Base-by-base conservation (phyloP, 1,139 yeast species). In the Candida sanyaensis region DNA sequence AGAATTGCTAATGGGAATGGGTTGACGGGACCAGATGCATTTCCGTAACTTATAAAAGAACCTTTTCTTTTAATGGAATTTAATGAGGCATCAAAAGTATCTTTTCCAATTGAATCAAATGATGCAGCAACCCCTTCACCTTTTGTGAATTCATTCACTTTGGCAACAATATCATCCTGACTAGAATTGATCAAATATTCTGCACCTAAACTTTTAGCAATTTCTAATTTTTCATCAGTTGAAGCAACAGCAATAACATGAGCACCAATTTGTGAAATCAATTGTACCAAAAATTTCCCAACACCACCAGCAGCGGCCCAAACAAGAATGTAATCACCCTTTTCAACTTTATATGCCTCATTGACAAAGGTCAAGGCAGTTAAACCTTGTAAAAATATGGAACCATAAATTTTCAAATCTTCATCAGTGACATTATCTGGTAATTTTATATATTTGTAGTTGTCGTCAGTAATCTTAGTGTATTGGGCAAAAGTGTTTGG, bases 231-330 rank as follows among this genome's bases (percentile, higher is more conserved):
- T 47, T 80, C 96, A 9, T 76, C 78, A 9, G 89, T 75, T 1
- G 97, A 88, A 3, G 96, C 93, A 37, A 88, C 74, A 2, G 95
- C 97, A 68, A 92, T 90, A 43, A 84, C 92, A 52, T 80, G 83
- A 3, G 90, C 97, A 26, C 96, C 96, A 45, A 72, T 72, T 27
- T 66, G 66, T 31, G 75, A 63, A 45, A 84, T 69, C 65, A 90
- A 68, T 66, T 90, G 97, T 40, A 77, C 75, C 47, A 89, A 66
- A 12, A 88, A 57, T 46, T 80, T 75, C 2, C 97, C 97, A 44
- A 88, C 93, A 49, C 97, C 97, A 44, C 97, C 97, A 7, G 97
- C 96, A 13, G 96, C 96, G 1, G 97, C 97, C 75, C 92, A 90
- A 32, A 89, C 84, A 46, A 91, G 73, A 37, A 86, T 78, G 55